Evolutionary conservation across 306 rosid genomes (phyloP), one percentile per base, ranked within the genome.

Genomic region (Quercus dentata): DNA sequence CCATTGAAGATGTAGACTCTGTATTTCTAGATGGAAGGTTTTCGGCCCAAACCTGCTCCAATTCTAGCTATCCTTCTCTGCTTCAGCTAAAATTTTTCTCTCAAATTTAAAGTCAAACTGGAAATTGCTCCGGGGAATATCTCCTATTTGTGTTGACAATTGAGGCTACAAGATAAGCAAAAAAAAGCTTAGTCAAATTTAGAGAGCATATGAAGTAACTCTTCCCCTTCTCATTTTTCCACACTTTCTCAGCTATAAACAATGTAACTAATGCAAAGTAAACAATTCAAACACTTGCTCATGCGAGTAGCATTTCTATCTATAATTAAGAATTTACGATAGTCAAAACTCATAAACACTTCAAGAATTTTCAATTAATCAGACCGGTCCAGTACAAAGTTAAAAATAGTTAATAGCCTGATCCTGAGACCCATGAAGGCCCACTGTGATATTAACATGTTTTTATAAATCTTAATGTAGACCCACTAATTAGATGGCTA

Each of bases 91-190:
- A 76, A 96, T 58, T 86, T 90, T 93, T 74, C 85, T 91, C 92
- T 96, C 99, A 30, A 91, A 82, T 15, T 81, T 97, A 84, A 96
- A 96, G 79, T 96, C 97, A 69, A 91, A 91, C 52, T 90, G 97
- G 81, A 96, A 91, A 89, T 85, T 89, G 82, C 97, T 93, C 41
- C 94, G 92, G 33, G 97, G 91, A 82, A 88, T 83, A 73, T 93
- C 97, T 57, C 92, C 97, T 10, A 64, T 79, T 17, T 88, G 88
- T 2, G 90, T 86, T 54, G 80, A 86, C 79, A 96, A 74, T 76
- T 85, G 94, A 84, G 99, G 99, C 99, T 93, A 75, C 70, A 80
- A 73, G 81, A 52, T 49, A 62, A 57, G 28, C 70, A 80, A 71
- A 65, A 21, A 59, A 21, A 49, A 58, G 4, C 76, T 51, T 18